Conservation (phyloP, 306 rosid genomes). For the Albizia julibrissin region DNA sequence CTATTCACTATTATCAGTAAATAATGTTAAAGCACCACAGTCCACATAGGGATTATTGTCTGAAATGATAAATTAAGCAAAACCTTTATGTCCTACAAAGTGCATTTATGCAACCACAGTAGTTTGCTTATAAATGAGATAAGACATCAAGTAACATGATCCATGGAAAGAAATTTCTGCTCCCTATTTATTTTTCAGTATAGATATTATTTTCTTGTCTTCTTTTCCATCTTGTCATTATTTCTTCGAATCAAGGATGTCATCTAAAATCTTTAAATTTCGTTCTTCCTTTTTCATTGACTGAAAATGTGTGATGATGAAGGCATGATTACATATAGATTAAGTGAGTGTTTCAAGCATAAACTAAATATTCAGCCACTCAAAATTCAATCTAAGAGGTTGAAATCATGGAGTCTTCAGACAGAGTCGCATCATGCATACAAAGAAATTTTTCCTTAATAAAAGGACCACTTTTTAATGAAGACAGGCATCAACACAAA, state of each 20-base stretch:
- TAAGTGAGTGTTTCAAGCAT: background rate
- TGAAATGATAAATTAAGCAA: constrained; percentile 17
- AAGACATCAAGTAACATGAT: background rate
- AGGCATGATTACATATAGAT: background rate
- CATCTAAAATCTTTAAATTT: background rate
- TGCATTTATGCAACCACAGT: background rate
- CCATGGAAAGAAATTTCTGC: background rate
- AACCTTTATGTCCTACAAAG: constrained; percentile 9
- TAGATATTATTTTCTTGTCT: background rate
- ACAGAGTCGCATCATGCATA: constrained; percentile 21
- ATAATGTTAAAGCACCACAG: background rate
- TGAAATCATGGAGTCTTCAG: constrained; percentile 19
- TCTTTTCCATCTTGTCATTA: constrained; percentile 12
- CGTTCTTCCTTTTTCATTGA: background rate
- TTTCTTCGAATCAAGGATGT: constrained; percentile 21
- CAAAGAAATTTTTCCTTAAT: background rate
- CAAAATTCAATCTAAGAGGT: constrained; percentile 12
- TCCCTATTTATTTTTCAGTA: background rate
- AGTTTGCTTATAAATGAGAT: background rate
- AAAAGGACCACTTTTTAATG: background rate
- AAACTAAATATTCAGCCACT: constrained; percentile 14
- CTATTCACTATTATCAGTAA: background rate
- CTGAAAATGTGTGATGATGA: background rate
- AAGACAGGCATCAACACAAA: constrained; percentile 45
- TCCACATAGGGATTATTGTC: background rate